Evolutionary conservation across 176 grass and related monocot species (phyloP).

Genomic region (Miscanthus lutarioriparius): DNA sequence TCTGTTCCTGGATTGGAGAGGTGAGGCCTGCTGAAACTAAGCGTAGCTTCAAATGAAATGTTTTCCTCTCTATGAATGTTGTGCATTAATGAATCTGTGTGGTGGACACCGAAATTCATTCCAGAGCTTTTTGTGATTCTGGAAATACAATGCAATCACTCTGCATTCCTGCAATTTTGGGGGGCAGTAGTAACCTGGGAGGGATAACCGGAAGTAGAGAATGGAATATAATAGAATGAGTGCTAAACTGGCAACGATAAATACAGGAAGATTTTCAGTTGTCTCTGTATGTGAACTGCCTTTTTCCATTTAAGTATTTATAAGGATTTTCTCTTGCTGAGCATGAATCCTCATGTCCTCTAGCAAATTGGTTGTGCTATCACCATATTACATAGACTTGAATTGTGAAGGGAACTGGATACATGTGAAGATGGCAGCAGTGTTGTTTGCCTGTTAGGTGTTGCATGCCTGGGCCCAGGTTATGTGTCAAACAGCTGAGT

Average conservation of each 20-base stretch:
- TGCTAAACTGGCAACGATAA: not conserved
- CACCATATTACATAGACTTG: not conserved
- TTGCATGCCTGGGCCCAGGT: not conserved
- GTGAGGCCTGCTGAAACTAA: conserved; percentile 27
- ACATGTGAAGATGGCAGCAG: not conserved
- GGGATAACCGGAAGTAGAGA: not conserved
- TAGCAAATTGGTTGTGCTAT: not conserved
- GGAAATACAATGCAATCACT: not conserved
- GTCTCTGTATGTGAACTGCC: not conserved
- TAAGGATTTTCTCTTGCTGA: not conserved
- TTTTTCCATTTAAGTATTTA: not conserved
- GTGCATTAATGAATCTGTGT: not conserved
- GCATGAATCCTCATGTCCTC: not conserved
- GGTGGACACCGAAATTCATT: not conserved
- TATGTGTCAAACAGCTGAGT: not conserved
- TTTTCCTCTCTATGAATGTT: not conserved
- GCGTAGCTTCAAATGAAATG: not conserved
- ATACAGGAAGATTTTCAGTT: not conserved
- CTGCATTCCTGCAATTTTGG: not conserved
- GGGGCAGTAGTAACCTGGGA: not conserved
- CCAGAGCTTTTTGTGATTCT: not conserved
- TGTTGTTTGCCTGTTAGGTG: not conserved
- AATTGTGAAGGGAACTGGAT: not conserved
- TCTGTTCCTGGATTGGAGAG: conserved; percentile 38
- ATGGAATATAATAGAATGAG: not conserved